Evolutionary conservation across 768 basidiomycete genomes (phyloP), one percentile per base, ranked within the genome.

Genomic region (Amanita muscaria): DNA sequence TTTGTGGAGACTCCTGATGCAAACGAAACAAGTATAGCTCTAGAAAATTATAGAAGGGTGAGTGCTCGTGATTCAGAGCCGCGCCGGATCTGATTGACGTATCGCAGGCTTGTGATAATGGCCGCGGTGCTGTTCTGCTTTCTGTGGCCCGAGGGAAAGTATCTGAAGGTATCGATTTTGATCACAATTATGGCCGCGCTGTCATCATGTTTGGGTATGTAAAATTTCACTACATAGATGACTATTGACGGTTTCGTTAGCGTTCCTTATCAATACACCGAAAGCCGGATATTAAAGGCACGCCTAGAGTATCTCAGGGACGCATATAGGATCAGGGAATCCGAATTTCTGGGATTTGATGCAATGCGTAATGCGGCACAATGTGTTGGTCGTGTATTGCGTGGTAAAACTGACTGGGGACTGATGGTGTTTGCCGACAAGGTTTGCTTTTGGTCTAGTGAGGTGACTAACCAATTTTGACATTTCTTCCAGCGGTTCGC

Each of bases 101-200:
- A 44, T 8, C 52, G n/a, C 42, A 94, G 93, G 96, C 96, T 22
- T 99, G 96, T 61, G 91, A 98, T 63, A 99, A 99, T 59, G 96
- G 96, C 32, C 80, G 96, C 40, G 96, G 96, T 2, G 96, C 96
- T 15, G 92, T 98, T 22, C 70, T 99, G 23, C 71, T 99, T 31
- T 97, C 96, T 18, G 96, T 99, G 25, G 96, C 96, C 22, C 82
- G 96, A 69, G 96, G 96, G 3, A 99, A 99, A 62, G 96, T 99
- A 0, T 98, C 96, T 0, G 96, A 99, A 64, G 96, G 96, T n/a
- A 99, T 99, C 56, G 96, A 99, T 79, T 99, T 99, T 57, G 96
- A 99, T 60, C 96, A 99, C 64, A 97, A 99, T 61, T 99, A 98
- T 59, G 96, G 96, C 2, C 78, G 96, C 40, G 96, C 96, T 53